These are phyloP conservation scores for Coemansia sp. DNA, from an alignment of 192 early-diverging fungal species.

Conservation along the genomic window DNA sequence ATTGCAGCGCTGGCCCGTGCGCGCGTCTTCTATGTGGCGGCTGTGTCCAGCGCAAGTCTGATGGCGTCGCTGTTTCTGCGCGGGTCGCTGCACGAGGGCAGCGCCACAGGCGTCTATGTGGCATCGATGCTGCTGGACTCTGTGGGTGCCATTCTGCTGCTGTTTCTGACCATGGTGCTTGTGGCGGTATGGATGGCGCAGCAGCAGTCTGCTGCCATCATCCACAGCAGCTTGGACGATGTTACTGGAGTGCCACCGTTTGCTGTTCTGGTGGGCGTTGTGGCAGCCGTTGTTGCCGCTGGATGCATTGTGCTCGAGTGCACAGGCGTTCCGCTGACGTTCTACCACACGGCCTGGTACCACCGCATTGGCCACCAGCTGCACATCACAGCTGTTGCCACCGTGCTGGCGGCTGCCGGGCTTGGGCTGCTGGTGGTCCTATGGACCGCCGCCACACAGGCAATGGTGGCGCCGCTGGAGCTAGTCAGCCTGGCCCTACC, in stretches of 20 bases:
- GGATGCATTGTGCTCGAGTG: slow-evolving; percentile 19
- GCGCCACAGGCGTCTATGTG: slow-evolving; percentile 11
- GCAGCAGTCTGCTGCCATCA: neutral
- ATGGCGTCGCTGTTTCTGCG: slow-evolving; percentile 33
- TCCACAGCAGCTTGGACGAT: neutral
- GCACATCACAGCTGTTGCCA: slow-evolving; percentile 6
- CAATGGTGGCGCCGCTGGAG: neutral
- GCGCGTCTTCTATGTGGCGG: slow-evolving; percentile 8
- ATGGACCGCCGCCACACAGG: slow-evolving; percentile 14
- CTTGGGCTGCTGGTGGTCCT: slow-evolving; percentile 17
- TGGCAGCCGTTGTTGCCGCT: neutral
- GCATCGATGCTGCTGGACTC: slow-evolving; percentile 22
- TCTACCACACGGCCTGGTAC: neutral
- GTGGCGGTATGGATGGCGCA: slow-evolving; percentile 19
- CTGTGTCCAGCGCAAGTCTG: slow-evolving; percentile 9
- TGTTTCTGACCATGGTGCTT: slow-evolving; percentile 9
- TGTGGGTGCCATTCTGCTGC: slow-evolving; percentile 16
- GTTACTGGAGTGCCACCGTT: neutral
- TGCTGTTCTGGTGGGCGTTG: neutral
- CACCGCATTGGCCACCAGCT: slow-evolving; percentile 21
- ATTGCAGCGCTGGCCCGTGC: slow-evolving; percentile 3
- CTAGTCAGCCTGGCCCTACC: slow-evolving; percentile 8
- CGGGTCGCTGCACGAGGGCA: slow-evolving; percentile 10
- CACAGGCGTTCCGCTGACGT: slow-evolving; percentile 19
- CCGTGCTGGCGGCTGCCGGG: slow-evolving; percentile 10